Evolutionary conservation across 1,284 basidiomycete genomes (phyloP).

Genomic region (Naganishia sp.): DNA sequence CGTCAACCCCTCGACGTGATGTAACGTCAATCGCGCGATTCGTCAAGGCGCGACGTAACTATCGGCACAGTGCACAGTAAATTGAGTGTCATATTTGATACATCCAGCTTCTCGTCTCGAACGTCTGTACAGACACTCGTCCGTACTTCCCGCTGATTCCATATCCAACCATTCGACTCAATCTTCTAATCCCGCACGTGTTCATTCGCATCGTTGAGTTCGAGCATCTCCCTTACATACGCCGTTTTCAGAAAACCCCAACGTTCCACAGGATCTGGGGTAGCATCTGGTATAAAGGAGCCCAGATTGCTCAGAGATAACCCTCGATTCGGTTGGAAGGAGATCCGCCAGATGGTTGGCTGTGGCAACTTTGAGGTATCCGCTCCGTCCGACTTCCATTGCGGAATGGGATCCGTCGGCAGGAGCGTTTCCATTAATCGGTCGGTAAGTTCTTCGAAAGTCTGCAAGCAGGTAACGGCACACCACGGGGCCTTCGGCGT

Average conservation of each 20-base stretch:
- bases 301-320: slow-evolving; percentile 16
- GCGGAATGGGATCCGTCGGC: slow-evolving; percentile 43
- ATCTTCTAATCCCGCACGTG: neutral
- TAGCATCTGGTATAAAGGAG: neutral
- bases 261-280: slow-evolving; percentile 1
- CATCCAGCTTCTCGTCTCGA: too few relatives aligned
- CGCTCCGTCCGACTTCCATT: slow-evolving; percentile 11
- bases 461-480: slow-evolving; percentile 43
- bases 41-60: too few relatives aligned
- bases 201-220: neutral
- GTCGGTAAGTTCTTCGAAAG: slow-evolving; percentile 43
- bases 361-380: slow-evolving; percentile 38
- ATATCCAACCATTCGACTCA: too few relatives aligned
- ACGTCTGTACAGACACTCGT: too few relatives aligned
- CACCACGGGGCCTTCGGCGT: slow-evolving; percentile 41
- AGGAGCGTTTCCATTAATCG: slow-evolving; percentile 43
- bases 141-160: too few relatives aligned
- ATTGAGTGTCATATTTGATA: too few relatives aligned
- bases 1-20: too few relatives aligned
- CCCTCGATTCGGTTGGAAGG: slow-evolving; percentile 46
- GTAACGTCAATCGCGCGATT: too few relatives aligned
- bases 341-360: slow-evolving; percentile 45
- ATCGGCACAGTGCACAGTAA: too few relatives aligned
- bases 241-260: slow-evolving; percentile 31
- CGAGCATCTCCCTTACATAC: slow-evolving; percentile 23